Base-by-base conservation (phyloP, 441 rosid species). In the Eruca vesicaria region DNA sequence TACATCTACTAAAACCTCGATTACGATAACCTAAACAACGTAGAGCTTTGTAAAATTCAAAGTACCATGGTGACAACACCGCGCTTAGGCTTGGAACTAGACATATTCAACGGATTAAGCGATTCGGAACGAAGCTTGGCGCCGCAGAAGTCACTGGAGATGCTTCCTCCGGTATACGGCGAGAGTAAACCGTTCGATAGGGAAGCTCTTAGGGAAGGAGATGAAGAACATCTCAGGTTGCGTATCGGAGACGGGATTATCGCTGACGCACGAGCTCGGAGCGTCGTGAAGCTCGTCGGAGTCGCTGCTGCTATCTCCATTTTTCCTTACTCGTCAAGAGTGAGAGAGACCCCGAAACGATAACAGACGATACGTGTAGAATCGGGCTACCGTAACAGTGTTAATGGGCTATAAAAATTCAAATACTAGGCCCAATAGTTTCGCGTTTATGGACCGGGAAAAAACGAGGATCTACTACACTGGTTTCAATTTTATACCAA, bases 61-160 rank as follows among this genome's bases (percentile, higher is more conserved):
- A 32, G 33, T 80, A 88, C 97, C 96, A 84, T 92, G 57, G 91
- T 85, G 69, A 92, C 80, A 58, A 88, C 89, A 29, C 87, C 85
- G 52, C 97, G 86, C 77, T 81, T 94, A 50, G 88, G 86, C 36
- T 82, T 89, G 4, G 92, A 87, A 15, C 83, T 77, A 43, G 86
- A 79, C 15, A 82, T 33, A n/a, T 83, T 78, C 14, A 82, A 80
- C 41, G 87, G 90, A 29, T 83, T 77, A 77, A 90, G 86, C 41
- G 83, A 74, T 4, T 81, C 80, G 6, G 87, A 73, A 52, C 86
- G 89, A 73, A 89, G 38, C 65, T 85, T 89, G 16, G 60, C 16
- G n/a, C 97, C 90, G 52, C 82, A 81, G 62, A 88, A 82, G 19
- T 86, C 89, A 21, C 86, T 79, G 26, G 79, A 78, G 70, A 72